phyloP scores from a whole-genome alignment of 768 basidiomycete genomes.

The Gymnopilus dilepis region DNA sequence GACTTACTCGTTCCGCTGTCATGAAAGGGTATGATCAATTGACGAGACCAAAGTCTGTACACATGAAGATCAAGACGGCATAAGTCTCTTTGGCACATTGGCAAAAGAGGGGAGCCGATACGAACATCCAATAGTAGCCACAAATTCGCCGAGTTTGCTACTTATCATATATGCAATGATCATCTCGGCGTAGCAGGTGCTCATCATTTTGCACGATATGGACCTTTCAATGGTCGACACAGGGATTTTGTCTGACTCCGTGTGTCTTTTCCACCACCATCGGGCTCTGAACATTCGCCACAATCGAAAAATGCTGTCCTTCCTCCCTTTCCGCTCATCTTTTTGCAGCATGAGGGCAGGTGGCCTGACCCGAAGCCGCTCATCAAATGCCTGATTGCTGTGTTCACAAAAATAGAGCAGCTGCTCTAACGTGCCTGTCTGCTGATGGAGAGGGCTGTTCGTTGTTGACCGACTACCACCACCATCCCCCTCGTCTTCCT shows the following conservation, averaged over 20 bases:
- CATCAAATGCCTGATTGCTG: conserved; percentile 6
- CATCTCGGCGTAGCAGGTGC: too few species aligned
- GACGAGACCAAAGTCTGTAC: conserved; percentile 78
- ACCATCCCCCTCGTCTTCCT: conserved; percentile 4
- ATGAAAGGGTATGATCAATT: conserved; percentile 83
- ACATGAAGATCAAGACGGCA: conserved; percentile 77
- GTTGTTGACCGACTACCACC: conserved; percentile 14
- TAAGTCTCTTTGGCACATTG: background rate
- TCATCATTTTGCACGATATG: too few species aligned
- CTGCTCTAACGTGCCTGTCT: background rate
- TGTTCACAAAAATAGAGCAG: background rate
- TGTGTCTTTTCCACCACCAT: too few species aligned
- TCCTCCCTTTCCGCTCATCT: too few species aligned
- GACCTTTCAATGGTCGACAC: too few species aligned
- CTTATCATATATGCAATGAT: too few species aligned
- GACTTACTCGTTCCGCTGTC: conserved; percentile 9
- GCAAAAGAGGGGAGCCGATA: too few species aligned
- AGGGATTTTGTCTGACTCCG: too few species aligned
- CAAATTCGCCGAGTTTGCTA: too few species aligned
- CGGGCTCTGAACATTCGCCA: too few species aligned
- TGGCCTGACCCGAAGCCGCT: background rate
- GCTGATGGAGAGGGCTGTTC: conserved; percentile 3
- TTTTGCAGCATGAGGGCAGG: background rate
- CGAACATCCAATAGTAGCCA: too few species aligned
- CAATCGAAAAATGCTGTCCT: too few species aligned